A percentile compares a stretch with the other conserved stretches of the same genome.
phyloP scores from a whole-genome alignment of 768 basidiomycete genomes.

The Scleroderma bovista region DNA sequence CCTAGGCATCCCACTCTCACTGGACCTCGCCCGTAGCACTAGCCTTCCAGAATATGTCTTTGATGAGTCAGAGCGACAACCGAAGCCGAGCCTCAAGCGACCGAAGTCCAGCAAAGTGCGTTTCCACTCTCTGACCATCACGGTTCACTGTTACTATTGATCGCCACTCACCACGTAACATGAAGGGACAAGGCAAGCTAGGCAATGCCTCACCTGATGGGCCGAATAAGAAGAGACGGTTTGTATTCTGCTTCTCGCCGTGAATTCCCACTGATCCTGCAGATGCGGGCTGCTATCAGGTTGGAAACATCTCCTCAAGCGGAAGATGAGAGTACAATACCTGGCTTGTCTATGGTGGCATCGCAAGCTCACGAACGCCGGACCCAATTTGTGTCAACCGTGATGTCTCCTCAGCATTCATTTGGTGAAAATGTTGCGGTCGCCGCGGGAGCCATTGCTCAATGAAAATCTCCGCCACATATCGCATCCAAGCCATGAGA shows the following conservation, averaged over 20 bases:
- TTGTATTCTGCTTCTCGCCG: constrained; percentile 33
- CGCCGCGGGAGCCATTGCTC: constrained; percentile 38
- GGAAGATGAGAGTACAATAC: constrained; percentile 36
- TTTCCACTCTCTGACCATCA: constrained; percentile 14
- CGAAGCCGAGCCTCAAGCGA: constrained; percentile 66
- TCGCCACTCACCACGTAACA: constrained; percentile 26
- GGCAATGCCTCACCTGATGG: constrained; percentile 58
- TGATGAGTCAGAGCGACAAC: constrained; percentile 74
- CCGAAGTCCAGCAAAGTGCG: constrained; percentile 57
- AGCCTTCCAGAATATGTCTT: constrained; percentile 78
- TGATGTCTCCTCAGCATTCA: constrained; percentile 57
- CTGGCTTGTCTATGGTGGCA: constrained; percentile 28
- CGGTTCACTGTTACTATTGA: constrained; percentile 8
- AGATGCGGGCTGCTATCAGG: constrained; percentile 33
- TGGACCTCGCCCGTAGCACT: constrained; percentile 41
- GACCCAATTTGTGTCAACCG: constrained; percentile 35
- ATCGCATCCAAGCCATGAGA: not conserved
- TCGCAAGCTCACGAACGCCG: constrained; percentile 33
- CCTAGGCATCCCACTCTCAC: constrained; percentile 15
- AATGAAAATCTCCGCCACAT: constrained; percentile 14
- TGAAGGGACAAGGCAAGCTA: constrained; percentile 59
- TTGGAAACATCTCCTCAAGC: constrained; percentile 36
- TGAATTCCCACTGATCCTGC: constrained; percentile 23
- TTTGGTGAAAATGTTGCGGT: constrained; percentile 58
- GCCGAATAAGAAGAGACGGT: constrained; percentile 83